A percentile compares a stretch with the other conserved stretches of the same genome.
Evolutionary conservation across 768 basidiomycete genomes (phyloP).

Genomic region (Phaeolepiota aurea): DNA sequence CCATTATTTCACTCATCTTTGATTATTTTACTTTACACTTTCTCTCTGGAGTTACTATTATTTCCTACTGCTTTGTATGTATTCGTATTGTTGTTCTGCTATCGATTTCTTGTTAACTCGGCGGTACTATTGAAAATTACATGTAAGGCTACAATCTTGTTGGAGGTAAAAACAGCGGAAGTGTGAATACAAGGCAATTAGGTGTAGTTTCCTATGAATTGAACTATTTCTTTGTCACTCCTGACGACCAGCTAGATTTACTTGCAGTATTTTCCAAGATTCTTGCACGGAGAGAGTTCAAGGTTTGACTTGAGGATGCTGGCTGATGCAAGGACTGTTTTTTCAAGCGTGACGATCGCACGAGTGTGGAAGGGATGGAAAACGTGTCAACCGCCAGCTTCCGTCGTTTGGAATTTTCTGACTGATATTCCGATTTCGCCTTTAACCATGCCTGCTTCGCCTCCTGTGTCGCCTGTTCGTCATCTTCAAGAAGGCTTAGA

Average conservation of each 20-base stretch:
- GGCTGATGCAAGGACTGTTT: constrained; percentile 8
- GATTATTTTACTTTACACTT: constrained; percentile 26
- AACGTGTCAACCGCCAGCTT: constrained; percentile 23
- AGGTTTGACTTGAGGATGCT: constrained; percentile 14
- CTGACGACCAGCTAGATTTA: neutral
- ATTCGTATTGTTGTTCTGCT: constrained; percentile 52
- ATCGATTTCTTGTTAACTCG: constrained; percentile 36
- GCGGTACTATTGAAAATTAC: constrained; percentile 1
- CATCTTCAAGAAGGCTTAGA: constrained; percentile 58
- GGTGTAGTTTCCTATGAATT: too few relatives aligned
- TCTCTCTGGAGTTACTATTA: constrained; percentile 37
- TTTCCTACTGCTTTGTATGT: constrained; percentile 17
- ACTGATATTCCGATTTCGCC: constrained; percentile 38
- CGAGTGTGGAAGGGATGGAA: constrained; percentile 8
- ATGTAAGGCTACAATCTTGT: neutral
- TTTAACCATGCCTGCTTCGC: constrained; percentile 59
- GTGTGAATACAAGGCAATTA: too few relatives aligned
- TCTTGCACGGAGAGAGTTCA: constrained; percentile 41
- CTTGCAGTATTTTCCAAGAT: constrained; percentile 47
- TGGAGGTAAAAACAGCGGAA: neutral
- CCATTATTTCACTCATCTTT: constrained; percentile 1
- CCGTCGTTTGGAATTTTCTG: constrained; percentile 36
- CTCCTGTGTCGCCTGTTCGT: constrained; percentile 46
- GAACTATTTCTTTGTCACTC: too few relatives aligned
- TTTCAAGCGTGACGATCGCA: constrained; percentile 12